Evolutionary conservation across 345 rosid genomes (phyloP).

Genomic region (Excoecaria cochinchinensis): DNA sequence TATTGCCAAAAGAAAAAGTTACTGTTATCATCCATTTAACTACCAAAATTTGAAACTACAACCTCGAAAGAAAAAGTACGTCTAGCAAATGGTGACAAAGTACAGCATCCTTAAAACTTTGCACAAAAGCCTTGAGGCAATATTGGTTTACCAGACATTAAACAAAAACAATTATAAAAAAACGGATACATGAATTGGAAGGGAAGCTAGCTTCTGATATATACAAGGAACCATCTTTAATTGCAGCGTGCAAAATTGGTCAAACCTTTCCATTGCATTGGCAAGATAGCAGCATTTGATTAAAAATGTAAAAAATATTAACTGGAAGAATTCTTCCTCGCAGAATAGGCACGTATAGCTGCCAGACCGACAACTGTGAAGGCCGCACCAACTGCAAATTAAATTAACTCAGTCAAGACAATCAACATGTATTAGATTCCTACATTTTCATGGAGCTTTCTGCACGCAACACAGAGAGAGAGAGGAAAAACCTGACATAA

Average conservation of each 20-base stretch:
- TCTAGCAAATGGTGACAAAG: background rate
- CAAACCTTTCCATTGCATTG: conserved; percentile 13
- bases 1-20: background rate
- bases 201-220: background rate
- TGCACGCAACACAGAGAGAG: background rate
- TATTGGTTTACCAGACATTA: background rate
- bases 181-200: background rate
- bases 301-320: conserved; percentile 16
- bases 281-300: conserved; percentile 10
- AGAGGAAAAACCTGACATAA: conserved; percentile 57
- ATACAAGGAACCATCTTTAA: background rate
- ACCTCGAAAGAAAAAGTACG: background rate
- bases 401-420: conserved; percentile 12
- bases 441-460: background rate
- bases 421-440: background rate
- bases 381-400: conserved; percentile 60
- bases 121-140: background rate
- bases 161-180: background rate
- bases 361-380: conserved; percentile 56
- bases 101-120: background rate
- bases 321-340: conserved; percentile 52
- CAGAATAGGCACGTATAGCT: conserved; percentile 60
- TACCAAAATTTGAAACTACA: background rate
- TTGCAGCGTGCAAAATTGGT: conserved; percentile 6
- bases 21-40: background rate